Evolutionary conservation across 371 early-diverging fungal genomes (phyloP), one percentile per base, ranked within the genome.

Genomic region (Polyrhizophydium stewartii): DNA sequence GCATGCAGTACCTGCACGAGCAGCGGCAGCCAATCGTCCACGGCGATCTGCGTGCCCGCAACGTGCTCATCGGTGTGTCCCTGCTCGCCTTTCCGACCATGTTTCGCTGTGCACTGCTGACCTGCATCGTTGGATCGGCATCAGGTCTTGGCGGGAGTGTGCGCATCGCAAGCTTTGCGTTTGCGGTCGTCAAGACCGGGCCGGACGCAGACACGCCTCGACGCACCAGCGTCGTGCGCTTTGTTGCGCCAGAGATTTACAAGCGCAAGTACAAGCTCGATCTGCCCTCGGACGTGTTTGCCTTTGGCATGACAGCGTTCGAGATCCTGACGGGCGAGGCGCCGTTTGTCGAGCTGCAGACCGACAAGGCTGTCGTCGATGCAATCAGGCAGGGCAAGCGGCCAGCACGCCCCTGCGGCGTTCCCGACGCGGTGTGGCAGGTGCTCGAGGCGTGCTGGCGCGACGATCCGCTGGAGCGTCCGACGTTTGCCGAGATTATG

Each of bases 231-330:
- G 45, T 19, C n/a, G 6, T 65, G 7, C 67, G 70, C 27, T 70
- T 70, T 65, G 63, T 68, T 59, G 63, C 66, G 16, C 70, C 72
- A 10, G 65, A 63, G 45, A 59, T 64, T 31, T 45, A 69, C 21
- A 51, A 61, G 10, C 60, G 43, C 38, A 65, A 68, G 1, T 62
- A 58, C n/a, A 56, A 56, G 24, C 52, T 60, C 0, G 59, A 60
- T 1, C 62, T 51, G n/a, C 52, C 67, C 22, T 61, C 59, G 1
- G 75, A 75, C 62, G 66, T 72, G 5, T 75, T 68, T 58, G 67
- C 68, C 12, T 73, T 70, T 56, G 70, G 64, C n/a, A 73, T 70
- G 70, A 65, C 64, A 2, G 67, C 65, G 52, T 70, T 60, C 56
- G 70, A 73, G 50, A 27, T 73, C 22, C 17, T 67, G 24, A 63